Conservation (phyloP, 1,284 basidiomycete species). For the Ceratobasidium sp. region DNA sequence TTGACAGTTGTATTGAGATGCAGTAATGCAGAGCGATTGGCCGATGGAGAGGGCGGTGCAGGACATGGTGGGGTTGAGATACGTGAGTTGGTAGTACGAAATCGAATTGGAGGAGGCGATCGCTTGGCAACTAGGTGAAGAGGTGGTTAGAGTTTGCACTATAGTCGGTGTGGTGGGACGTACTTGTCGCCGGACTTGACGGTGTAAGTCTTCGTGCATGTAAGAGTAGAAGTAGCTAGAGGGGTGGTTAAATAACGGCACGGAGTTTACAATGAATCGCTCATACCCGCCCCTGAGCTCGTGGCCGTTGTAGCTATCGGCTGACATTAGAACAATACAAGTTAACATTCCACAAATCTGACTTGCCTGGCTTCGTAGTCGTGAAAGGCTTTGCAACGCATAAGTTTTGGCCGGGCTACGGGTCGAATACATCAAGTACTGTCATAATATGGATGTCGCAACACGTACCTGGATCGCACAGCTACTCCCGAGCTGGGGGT, state of each 20-base stretch:
- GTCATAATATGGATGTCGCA: no score
- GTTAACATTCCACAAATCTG: not conserved
- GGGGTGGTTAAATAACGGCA: not conserved
- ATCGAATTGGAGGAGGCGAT: constrained; percentile 5
- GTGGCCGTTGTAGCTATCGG: not conserved
- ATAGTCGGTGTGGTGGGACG: not conserved
- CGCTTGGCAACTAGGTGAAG: not conserved
- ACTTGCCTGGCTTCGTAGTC: not conserved
- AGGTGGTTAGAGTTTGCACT: not conserved
- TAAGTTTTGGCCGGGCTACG: constrained; percentile 7
- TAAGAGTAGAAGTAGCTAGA: not conserved
- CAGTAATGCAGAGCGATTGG: not conserved
- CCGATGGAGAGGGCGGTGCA: constrained; percentile 21
- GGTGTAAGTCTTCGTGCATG: constrained; percentile 8
- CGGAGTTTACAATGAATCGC: not conserved
- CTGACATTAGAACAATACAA: not conserved
- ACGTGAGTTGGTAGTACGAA: constrained; percentile 19
- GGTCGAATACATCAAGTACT: no score
- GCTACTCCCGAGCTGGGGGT: not conserved
- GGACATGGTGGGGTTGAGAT: constrained; percentile 11
- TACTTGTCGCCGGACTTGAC: constrained; percentile 34
- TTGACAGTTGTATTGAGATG: not conserved
- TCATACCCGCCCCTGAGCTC: not conserved
- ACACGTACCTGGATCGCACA: not conserved
- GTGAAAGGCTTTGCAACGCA: not conserved